Evolutionary conservation across 176 grass and related monocot genomes (phyloP), one percentile per base, ranked within the genome.

Genomic region (Juncus effusus): DNA sequence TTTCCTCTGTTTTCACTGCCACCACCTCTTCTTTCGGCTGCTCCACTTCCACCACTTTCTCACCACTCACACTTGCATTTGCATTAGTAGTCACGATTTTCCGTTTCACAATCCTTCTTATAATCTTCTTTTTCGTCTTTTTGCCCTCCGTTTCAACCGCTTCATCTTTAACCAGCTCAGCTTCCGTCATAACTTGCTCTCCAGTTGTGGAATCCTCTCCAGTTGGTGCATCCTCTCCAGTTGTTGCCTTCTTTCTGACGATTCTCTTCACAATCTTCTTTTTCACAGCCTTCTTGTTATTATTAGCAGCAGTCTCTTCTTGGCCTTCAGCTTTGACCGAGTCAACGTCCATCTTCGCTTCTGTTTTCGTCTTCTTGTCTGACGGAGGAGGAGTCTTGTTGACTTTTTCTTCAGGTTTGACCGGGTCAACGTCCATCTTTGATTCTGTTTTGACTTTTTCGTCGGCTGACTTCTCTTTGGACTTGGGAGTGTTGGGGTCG

Each of bases 231-330:
- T 63, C 51, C 76, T 76, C 79, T 3, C n/a, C 53, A n/a, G 56
- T 65, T 1, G n/a, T n/a, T 42, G 81, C 58, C 61, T 82, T 85
- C 69, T 69, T 69, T 89, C 92, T 94, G 76, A 99, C 74, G 53
- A 99, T 65, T 72, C 91, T 91, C 77, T 93, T 99, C 36, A 99
- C 74, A 51, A 93, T 77, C 76, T 94, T 99, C 89, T 87, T 99
- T 77, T 90, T 99, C 3, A 35, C 76, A 16, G 80, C 53, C 42
- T 94, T 99, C 76, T 94, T 28, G 19, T 28, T 28, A 28, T 28
- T 28, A 28, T 28, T 60, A 42, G 76, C 72, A 60, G 42, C 38
- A 0, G 44, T n/a, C 1, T 75, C 80, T 60, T 38, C 80, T 6
- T 51, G 28, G 63, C 44, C 67, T 70, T 6, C 51, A 2, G 80